Evolutionary conservation across 2,329 filamentous ascomycete species (phyloP).

Genomic region (Leptographium radiaticola): DNA sequence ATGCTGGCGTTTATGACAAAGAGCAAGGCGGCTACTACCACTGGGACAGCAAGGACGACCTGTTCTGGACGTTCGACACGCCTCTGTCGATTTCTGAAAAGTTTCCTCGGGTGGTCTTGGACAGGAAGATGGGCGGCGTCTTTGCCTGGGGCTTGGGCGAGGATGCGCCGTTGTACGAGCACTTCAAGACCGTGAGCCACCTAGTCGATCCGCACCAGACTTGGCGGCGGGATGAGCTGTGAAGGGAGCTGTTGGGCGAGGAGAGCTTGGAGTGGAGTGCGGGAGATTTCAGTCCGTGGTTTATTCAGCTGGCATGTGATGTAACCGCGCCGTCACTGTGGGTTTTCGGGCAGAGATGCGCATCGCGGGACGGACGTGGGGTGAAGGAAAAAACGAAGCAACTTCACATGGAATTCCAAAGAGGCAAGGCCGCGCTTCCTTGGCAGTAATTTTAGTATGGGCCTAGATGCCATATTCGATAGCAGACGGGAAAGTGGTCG

Average conservation of each 20-base stretch:
- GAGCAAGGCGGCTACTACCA: slow-evolving; percentile 52
- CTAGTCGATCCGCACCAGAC: slow-evolving; percentile 9
- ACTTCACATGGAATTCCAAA: too few relatives aligned
- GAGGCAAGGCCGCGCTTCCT: too few relatives aligned
- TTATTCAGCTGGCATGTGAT: too few relatives aligned
- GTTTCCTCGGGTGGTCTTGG: slow-evolving; percentile 43
- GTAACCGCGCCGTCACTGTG: too few relatives aligned
- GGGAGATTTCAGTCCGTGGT: too few relatives aligned
- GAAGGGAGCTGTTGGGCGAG: neutral
- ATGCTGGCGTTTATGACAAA: slow-evolving; percentile 41
- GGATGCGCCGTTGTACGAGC: slow-evolving; percentile 36
- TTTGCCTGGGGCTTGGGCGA: slow-evolving; percentile 68
- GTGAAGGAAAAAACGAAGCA: too few relatives aligned
- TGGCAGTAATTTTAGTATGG: too few relatives aligned
- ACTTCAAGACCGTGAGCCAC: slow-evolving; percentile 22
- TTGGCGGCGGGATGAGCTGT: slow-evolving; percentile 14
- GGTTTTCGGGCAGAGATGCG: too few relatives aligned
- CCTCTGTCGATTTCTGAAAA: slow-evolving; percentile 46
- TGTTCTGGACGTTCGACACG: slow-evolving; percentile 69
- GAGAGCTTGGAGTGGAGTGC: too few relatives aligned
- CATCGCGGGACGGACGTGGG: too few relatives aligned
- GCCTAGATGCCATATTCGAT: too few relatives aligned
- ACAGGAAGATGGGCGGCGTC: slow-evolving; percentile 49
- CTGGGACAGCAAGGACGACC: slow-evolving; percentile 42
- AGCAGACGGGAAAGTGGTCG: too few relatives aligned